Conservation (phyloP, 805 yeast genomes). For the Barnettozyma siamensis region DNA sequence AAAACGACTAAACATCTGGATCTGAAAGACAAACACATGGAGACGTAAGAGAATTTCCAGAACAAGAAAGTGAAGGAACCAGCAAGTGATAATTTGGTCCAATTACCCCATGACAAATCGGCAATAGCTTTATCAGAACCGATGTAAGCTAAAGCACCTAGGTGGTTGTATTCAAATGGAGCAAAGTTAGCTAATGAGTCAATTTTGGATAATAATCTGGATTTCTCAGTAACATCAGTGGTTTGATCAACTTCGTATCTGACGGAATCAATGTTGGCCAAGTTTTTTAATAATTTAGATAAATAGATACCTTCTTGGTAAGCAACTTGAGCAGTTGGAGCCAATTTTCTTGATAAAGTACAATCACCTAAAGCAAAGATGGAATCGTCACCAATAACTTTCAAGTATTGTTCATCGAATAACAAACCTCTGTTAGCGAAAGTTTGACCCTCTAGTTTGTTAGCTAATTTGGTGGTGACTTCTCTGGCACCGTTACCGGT, state of each 20-base stretch:
- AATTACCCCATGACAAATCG: conserved; percentile 72
- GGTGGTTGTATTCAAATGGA: conserved; percentile 77
- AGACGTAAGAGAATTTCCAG: conserved; percentile 89
- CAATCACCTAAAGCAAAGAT: conserved; percentile 92
- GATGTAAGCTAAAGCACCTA: conserved; percentile 89
- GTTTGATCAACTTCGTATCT: conserved; percentile 30
- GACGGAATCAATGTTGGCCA: conserved; percentile 34
- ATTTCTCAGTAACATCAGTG: conserved; percentile 30
- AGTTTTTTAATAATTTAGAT: conserved; percentile 63
- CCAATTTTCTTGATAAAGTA: conserved; percentile 70
- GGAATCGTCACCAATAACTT: conserved; percentile 76
- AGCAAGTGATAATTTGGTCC: conserved; percentile 79
- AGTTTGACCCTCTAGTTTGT: conserved; percentile 71
- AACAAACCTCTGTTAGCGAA: conserved; percentile 83
- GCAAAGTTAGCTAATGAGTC: conserved; percentile 36
- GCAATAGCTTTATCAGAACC: conserved; percentile 95
- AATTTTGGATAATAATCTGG: conserved; percentile 38
- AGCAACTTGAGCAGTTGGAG: conserved; percentile 97
- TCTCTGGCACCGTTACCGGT: conserved; percentile 91
- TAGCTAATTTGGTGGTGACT: conserved; percentile 58
- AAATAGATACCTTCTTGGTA: conserved; percentile 86
- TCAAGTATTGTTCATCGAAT: conserved; percentile 63
- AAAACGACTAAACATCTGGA: conserved; percentile 79
- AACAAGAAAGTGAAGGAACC: conserved; percentile 84
- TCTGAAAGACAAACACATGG: conserved; percentile 84